Conservation (phyloP, 768 basidiomycete species). For the Mycena epipterygia region DNA sequence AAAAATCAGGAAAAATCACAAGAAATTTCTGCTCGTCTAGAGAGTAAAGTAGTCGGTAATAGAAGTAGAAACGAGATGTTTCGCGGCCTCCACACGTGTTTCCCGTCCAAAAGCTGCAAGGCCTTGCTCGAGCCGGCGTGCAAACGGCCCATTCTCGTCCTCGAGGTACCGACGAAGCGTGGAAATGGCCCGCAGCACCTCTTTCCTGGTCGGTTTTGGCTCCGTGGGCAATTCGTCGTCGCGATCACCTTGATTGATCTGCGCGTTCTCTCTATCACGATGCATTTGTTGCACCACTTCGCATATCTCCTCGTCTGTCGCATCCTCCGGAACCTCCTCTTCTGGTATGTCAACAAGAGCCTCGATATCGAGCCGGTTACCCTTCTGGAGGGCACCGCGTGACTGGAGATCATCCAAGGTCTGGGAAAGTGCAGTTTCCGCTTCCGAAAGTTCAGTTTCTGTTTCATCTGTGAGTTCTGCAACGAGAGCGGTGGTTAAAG, state of each 20-base stretch:
- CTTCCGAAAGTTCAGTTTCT: too few species aligned
- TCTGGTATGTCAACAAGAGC: neutral
- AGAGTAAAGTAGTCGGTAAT: neutral
- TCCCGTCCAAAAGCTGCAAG: neutral
- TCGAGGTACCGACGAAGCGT: neutral
- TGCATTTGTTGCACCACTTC: slow-evolving; percentile 3
- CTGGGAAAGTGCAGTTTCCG: neutral
- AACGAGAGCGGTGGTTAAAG: slow-evolving; percentile 35
- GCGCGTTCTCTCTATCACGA: neutral
- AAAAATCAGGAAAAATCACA: neutral
- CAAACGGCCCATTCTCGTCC: neutral
- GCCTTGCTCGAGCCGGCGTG: neutral
- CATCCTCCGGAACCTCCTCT: neutral
- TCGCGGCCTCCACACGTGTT: neutral
- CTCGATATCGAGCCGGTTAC: neutral
- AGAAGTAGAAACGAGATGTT: neutral
- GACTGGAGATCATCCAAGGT: neutral
- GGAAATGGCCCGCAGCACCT: neutral
- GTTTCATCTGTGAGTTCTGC: slow-evolving; percentile 36
- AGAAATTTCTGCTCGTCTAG: neutral
- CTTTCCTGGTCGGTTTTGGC: neutral
- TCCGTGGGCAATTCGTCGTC: too few species aligned
- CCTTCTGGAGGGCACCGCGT: slow-evolving; percentile 1
- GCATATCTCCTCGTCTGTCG: slow-evolving; percentile 5
- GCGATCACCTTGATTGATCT: too few species aligned